Conservation (phyloP, 306 rosid species). For the Calophaca sinica region DNA sequence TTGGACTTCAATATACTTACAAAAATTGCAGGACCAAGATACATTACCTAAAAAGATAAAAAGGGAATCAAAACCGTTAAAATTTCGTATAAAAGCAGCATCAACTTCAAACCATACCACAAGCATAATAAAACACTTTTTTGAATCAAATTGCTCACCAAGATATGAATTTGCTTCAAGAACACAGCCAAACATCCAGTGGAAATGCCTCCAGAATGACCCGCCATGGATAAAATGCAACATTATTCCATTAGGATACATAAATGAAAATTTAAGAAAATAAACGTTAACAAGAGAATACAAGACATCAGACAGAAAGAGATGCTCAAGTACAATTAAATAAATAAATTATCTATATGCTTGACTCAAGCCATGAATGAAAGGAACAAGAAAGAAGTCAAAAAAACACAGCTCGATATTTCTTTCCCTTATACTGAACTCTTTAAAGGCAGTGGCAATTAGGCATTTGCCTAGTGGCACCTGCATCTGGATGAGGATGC, state of each 20-base stretch:
- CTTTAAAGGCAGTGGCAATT: conserved; percentile 3
- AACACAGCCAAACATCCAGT: conserved; percentile 63
- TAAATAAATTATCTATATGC: conserved; percentile 23
- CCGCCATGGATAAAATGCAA: conserved; percentile 86
- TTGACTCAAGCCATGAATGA: neutral
- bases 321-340: conserved; percentile 1
- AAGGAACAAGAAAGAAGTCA: neutral
- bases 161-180: conserved; percentile 48
- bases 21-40: conserved; percentile 42
- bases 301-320: conserved; percentile 14
- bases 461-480: conserved; percentile 30
- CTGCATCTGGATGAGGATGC: conserved; percentile 37
- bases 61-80: conserved; percentile 30
- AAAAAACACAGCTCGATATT: neutral
- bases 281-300: conserved; percentile 8
- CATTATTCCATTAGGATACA: conserved; percentile 70
- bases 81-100: conserved; percentile 27
- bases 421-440: neutral
- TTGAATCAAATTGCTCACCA: conserved; percentile 60
- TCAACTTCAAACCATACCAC: conserved; percentile 4
- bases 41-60: conserved; percentile 40
- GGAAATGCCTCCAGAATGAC: conserved; percentile 75
- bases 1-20: conserved; percentile 50
- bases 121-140: conserved; percentile 20
- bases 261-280: conserved; percentile 39